Conservation (phyloP, 306 rosid genomes). For the Acacia acuminata region DNA sequence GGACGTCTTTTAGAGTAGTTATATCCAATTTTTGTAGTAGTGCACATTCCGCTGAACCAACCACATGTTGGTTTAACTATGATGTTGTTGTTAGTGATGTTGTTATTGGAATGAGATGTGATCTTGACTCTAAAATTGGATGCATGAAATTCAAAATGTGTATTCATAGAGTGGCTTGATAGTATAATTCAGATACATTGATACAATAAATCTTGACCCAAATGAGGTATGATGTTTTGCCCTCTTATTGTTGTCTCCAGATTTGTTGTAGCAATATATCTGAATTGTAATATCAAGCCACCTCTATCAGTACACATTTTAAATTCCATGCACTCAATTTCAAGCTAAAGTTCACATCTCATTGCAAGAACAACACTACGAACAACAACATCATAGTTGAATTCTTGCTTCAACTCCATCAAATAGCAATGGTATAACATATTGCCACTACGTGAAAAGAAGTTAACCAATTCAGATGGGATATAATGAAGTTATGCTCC, state of each 20-base stretch:
- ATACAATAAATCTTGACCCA: too few relatives aligned
- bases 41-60: too few relatives aligned
- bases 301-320: slow-evolving; percentile 56
- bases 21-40: too few relatives aligned
- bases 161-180: too few relatives aligned
- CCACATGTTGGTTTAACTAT: too few relatives aligned
- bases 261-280: slow-evolving; percentile 46
- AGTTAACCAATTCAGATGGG: slow-evolving; percentile 50
- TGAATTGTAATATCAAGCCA: slow-evolving; percentile 43
- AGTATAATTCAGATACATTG: too few relatives aligned
- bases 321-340: slow-evolving; percentile 47
- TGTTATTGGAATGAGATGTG: too few relatives aligned
- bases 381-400: slow-evolving; percentile 43
- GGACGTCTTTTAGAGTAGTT: too few relatives aligned
- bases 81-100: too few relatives aligned
- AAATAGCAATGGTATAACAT: slow-evolving; percentile 67
- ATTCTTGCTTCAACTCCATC: slow-evolving; percentile 61
- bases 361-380: slow-evolving; percentile 57
- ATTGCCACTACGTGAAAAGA: slow-evolving; percentile 18
- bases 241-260: slow-evolving; percentile 11
- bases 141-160: too few relatives aligned
- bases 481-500: slow-evolving; percentile 58
- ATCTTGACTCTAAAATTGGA: too few relatives aligned
- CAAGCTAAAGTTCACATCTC: slow-evolving; percentile 53
- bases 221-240: too few relatives aligned